Evolutionary conservation across 129 eudicot genomes (phyloP), one percentile per base, ranked within the genome.

Genomic region (Artemisia argyi): DNA sequence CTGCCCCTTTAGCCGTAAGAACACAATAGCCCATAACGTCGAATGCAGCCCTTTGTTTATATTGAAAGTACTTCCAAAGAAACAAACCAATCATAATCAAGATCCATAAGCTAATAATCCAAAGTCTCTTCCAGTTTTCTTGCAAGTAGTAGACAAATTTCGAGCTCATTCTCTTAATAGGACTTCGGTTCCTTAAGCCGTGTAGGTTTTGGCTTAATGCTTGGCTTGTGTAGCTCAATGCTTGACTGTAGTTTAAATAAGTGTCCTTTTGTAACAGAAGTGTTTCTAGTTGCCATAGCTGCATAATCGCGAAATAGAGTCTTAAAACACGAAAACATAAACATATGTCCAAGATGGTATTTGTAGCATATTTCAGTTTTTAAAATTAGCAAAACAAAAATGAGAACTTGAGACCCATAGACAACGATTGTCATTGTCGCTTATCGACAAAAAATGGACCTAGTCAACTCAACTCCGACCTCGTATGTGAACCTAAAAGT

Each of bases 221-320:
- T 71, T 95, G 99, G 86, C 99, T 95, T n/a, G 99, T 91, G 89
- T 83, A 90, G 88, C 99, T 91, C 20, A 95, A 86, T 51, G 99
- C 97, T 79, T 91, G 97, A 71, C 99, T 95, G 89, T 95, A 95
- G 82, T 87, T 91, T 61, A 95, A 73, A 85, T 95, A 95, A 11
- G 97, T 88, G 82, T 95, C 99, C 77, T 95, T 95, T 47, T 95
- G 99, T 11, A 95, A 83, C 26, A 95, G 81, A 67, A 95, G 96
- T 81, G 99, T 95, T 87, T 95, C 99, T 79, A 95, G 88, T 80
- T 95, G 99, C 99, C 99, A 95, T 73, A 95, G 73, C 99, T 95
- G 96, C 82, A 82, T 51, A 19, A 73, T 67, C 73, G 74, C 56
- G 60, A 72, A 6, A 7, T 39, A 5, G 44, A 35, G 0, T 39